Conservation (phyloP, 2,329 filamentous ascomycete species). For the Pyricularia pennisetigena region DNA sequence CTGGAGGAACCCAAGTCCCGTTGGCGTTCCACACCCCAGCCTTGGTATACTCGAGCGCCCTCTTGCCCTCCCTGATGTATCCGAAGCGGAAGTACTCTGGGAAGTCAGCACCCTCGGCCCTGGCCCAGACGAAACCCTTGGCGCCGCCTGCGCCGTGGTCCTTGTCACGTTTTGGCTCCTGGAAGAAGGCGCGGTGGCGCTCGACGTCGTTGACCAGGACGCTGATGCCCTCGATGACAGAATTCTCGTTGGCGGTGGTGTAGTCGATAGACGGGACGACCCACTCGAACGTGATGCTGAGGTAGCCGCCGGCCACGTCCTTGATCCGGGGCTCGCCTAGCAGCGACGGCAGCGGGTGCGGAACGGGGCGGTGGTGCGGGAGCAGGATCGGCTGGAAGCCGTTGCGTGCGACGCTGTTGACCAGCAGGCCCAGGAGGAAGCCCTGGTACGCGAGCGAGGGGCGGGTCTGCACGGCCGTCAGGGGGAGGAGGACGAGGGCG, state of each 20-base stretch:
- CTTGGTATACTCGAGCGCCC: conserved; percentile 14
- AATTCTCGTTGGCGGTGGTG: neutral
- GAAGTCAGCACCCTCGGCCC: conserved; percentile 6
- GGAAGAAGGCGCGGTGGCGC: conserved; percentile 14
- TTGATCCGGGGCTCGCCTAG: conserved; percentile 23
- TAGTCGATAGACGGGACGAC: neutral
- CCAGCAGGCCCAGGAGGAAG: conserved; percentile 61
- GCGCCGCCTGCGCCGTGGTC: neutral
- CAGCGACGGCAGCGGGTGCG: conserved; percentile 32
- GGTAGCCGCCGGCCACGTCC: conserved; percentile 20
- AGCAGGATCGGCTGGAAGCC: conserved; percentile 63
- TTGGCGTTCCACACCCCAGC: conserved; percentile 18
- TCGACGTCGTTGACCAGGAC: conserved; percentile 21
- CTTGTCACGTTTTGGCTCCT: conserved; percentile 9
- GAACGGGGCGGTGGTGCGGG: conserved; percentile 32
- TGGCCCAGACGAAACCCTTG: conserved; percentile 14
- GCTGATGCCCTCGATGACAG: conserved; percentile 17
- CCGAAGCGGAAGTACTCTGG: conserved; percentile 20
- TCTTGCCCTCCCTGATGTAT: conserved; percentile 14
- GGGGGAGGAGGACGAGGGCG: conserved; percentile 59
- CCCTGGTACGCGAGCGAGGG: conserved; percentile 62
- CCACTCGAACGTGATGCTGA: conserved; percentile 35
- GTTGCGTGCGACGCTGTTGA: conserved; percentile 71
- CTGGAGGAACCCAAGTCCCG: conserved; percentile 17
- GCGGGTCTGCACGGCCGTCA: conserved; percentile 61